These are phyloP conservation scores for Lecanicillium sp. DNA, from an alignment of 2,329 filamentous ascomycete species.

Conservation along the genomic window DNA sequence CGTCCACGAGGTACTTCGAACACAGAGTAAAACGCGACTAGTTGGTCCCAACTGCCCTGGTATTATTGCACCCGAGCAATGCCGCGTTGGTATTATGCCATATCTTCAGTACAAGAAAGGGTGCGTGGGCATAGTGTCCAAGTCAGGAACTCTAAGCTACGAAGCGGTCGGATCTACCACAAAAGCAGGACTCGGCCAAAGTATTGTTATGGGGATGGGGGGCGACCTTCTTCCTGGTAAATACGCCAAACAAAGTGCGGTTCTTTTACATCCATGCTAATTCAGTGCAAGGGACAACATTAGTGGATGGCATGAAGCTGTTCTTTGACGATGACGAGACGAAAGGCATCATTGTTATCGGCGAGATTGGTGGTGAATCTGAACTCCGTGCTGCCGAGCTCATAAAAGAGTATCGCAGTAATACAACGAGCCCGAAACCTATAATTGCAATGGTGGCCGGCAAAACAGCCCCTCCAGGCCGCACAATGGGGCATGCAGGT, in stretches of 20 bases:
- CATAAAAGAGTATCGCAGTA: constrained; percentile 55
- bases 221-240: constrained; percentile 63
- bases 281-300: constrained; percentile 58
- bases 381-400: constrained; percentile 65
- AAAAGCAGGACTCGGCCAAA: constrained; percentile 67
- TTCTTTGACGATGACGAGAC: constrained; percentile 63
- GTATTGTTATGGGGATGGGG: constrained; percentile 68
- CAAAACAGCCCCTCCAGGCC: constrained; percentile 48
- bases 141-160: constrained; percentile 73
- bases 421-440: constrained; percentile 53
- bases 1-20: constrained; percentile 59
- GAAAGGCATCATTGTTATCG: constrained; percentile 62
- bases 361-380: constrained; percentile 62
- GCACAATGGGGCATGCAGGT: constrained; percentile 66
- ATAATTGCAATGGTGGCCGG: constrained; percentile 58
- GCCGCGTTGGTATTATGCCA: constrained; percentile 37
- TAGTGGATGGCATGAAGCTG: constrained; percentile 60
- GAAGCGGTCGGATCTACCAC: constrained; percentile 71
- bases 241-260: too few relatives aligned
- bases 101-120: constrained; percentile 41
- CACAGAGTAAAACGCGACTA: constrained; percentile 62
- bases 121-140: constrained; percentile 67
- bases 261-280: too few relatives aligned
- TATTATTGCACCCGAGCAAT: constrained; percentile 67
- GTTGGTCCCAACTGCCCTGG: constrained; percentile 78